Percentiles rank a stretch among this genome's conserved stretches.
Evolutionary conservation across 768 basidiomycete species (phyloP).

Genomic region (Lactarius tabidus): DNA sequence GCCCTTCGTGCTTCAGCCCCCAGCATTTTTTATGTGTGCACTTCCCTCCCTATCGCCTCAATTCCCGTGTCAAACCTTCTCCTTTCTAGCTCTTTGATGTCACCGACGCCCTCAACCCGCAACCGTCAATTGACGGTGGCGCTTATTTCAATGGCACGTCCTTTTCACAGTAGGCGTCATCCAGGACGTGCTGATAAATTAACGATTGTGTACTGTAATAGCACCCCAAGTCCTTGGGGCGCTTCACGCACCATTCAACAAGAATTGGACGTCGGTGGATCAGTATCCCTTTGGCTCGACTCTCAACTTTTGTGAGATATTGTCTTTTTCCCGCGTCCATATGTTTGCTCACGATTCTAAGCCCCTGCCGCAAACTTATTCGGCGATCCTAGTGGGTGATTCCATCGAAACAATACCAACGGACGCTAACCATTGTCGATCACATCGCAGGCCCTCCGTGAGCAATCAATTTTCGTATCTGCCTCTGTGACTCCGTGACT

Average conservation of each 20-base stretch:
- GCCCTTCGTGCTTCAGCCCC: neutral
- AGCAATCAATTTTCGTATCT: neutral
- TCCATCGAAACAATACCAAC: neutral
- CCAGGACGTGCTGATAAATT: neutral
- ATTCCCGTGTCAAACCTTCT: neutral
- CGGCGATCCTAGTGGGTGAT: constrained; percentile 19
- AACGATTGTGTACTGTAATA: constrained; percentile 29
- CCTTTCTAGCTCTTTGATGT: constrained; percentile 30
- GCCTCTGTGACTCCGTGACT: no score
- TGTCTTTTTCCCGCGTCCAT: neutral
- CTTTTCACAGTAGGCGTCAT: neutral
- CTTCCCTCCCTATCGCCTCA: neutral
- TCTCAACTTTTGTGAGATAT: constrained; percentile 11
- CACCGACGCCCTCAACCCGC: constrained; percentile 41
- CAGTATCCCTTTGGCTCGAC: constrained; percentile 19
- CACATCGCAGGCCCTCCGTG: constrained; percentile 6
- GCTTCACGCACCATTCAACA: constrained; percentile 64
- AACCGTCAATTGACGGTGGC: constrained; percentile 45
- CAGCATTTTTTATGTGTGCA: constrained; percentile 18
- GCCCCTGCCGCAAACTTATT: constrained; percentile 16
- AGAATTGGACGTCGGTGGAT: constrained; percentile 37
- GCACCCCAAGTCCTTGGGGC: constrained; percentile 55
- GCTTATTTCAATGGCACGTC: constrained; percentile 60
- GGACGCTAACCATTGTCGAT: neutral
- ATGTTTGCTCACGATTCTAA: neutral